These are phyloP conservation scores for Ricinus communis DNA, from an alignment of 345 rosid genomes.

Conservation along the genomic window DNA sequence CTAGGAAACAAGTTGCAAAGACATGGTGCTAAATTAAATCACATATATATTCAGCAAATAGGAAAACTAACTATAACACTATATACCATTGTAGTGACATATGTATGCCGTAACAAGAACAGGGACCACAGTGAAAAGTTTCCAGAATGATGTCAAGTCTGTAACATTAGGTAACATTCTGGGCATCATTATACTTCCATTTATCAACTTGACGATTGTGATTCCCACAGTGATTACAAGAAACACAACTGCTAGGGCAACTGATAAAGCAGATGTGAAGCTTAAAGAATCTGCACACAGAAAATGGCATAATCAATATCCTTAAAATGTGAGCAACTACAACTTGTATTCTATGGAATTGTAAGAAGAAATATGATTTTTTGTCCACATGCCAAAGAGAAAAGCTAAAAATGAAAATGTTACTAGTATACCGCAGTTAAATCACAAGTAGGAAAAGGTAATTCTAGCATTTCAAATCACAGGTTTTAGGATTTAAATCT, in stretches of 20 bases:
- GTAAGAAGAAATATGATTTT: not conserved
- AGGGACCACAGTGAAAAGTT: slow-evolving; percentile 84
- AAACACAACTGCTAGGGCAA: slow-evolving; percentile 77
- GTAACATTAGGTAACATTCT: slow-evolving; percentile 71
- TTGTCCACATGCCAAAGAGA: not conserved
- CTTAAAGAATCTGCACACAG: slow-evolving; percentile 80
- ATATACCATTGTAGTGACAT: slow-evolving; percentile 84
- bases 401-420: not conserved
- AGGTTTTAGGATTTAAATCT: slow-evolving; percentile 1
- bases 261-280: slow-evolving; percentile 82
- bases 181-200: slow-evolving; percentile 69
- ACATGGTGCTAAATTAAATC: not conserved
- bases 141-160: slow-evolving; percentile 70
- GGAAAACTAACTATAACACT: not conserved
- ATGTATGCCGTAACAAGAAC: slow-evolving; percentile 88
- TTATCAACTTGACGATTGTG: slow-evolving; percentile 54
- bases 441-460: not conserved
- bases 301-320: slow-evolving; percentile 19
- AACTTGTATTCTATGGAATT: no score
- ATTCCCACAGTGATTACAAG: slow-evolving; percentile 75
- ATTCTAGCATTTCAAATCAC: not conserved
- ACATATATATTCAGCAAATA: not conserved
- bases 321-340: not conserved
- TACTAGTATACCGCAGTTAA: not conserved
- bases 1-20: not conserved